Percentiles rank a stretch among this genome's conserved stretches.
Conservation (phyloP, 208 protist species). For the Blastocrithidia nonstop region DNA sequence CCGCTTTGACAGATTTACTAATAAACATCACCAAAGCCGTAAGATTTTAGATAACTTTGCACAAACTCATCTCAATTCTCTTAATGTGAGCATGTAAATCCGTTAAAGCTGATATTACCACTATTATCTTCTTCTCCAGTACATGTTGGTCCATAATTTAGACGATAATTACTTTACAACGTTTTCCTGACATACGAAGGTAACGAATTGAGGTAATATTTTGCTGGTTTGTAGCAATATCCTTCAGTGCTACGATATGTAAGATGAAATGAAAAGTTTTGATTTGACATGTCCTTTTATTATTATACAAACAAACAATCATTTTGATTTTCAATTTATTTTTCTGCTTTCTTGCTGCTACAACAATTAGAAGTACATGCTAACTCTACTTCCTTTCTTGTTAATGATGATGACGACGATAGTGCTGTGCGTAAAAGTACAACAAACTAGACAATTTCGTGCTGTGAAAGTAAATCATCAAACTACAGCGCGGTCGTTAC, state of each 20-base stretch:
- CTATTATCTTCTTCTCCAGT: conserved; percentile 63
- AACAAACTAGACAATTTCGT: conserved; percentile 65
- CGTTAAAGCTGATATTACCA: conserved; percentile 26
- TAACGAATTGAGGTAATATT: conserved; percentile 10
- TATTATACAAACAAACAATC: too few species aligned
- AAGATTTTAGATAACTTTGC: conserved; percentile 28
- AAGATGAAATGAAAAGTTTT: too few species aligned
- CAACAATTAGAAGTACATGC: conserved; percentile 3
- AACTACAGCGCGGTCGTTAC: conserved; percentile 24
- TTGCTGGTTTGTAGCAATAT: not conserved
- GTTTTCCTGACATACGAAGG: conserved; percentile 18
- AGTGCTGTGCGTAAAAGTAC: too few species aligned
- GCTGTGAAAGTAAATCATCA: conserved; percentile 50
- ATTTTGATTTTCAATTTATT: too few species aligned
- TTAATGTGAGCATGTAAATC: conserved; percentile 2
- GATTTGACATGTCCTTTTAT: too few species aligned
- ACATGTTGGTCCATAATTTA: conserved; percentile 54
- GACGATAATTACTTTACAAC: conserved; percentile 27
- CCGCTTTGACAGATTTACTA: conserved; percentile 7
- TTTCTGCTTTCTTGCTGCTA: too few species aligned
- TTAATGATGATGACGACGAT: too few species aligned
- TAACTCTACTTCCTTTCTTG: too few species aligned
- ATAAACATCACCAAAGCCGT: conserved; percentile 40
- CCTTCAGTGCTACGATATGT: not conserved
- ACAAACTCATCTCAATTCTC: conserved; percentile 26